Evolutionary conservation across 2,329 filamentous ascomycete genomes (phyloP).

Genomic region (Trichoderma polysporum): DNA sequence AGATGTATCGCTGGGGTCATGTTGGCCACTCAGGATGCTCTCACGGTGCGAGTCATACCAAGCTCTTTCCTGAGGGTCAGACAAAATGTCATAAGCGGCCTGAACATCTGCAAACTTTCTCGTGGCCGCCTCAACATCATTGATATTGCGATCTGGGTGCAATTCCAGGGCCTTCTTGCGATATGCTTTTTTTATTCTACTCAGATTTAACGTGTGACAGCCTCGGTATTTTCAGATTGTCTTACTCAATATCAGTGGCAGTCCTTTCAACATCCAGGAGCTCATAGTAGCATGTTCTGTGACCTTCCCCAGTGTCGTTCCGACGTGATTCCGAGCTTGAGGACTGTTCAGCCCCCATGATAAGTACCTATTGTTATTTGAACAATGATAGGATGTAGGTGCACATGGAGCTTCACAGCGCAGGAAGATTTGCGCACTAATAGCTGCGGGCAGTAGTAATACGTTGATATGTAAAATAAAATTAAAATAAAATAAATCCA

Average conservation of each 20-base stretch:
- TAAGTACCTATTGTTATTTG: not conserved
- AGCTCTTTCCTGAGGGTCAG: slow-evolving; percentile 89
- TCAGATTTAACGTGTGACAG: not conserved
- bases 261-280: slow-evolving; percentile 70
- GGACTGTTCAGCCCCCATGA: slow-evolving; percentile 59
- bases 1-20: slow-evolving; percentile 43
- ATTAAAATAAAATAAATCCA: not conserved
- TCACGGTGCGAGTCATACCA: slow-evolving; percentile 98
- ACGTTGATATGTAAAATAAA: not conserved
- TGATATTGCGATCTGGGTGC: slow-evolving; percentile 91
- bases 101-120: slow-evolving; percentile 87
- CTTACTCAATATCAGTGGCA: slow-evolving; percentile 79
- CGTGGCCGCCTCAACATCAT: slow-evolving; percentile 80
- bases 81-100: slow-evolving; percentile 91
- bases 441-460: not conserved
- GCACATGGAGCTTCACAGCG: not conserved
- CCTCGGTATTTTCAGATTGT: not conserved
- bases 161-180: slow-evolving; percentile 86
- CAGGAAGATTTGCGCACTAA: not conserved
- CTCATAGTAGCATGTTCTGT: slow-evolving; percentile 82
- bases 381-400: not conserved
- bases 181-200: slow-evolving; percentile 89
- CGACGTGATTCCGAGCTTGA: slow-evolving; percentile 36
- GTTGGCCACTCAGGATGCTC: slow-evolving; percentile 71
- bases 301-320: slow-evolving; percentile 37